Conservation (phyloP, 257 asterid species). For the Rauvolfia tetraphylla region DNA sequence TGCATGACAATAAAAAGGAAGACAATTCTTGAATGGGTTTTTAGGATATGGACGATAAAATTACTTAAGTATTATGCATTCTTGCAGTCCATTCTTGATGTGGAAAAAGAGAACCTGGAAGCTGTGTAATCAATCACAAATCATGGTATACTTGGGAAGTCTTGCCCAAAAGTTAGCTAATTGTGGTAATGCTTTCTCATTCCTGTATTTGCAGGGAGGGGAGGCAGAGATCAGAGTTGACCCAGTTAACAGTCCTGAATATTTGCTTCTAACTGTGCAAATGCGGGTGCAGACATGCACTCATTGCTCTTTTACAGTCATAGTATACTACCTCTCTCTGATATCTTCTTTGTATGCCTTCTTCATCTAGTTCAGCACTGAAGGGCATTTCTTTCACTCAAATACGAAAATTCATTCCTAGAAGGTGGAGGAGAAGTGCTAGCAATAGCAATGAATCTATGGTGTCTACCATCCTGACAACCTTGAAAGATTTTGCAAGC, state of each 20-base stretch:
- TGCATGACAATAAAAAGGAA: no score
- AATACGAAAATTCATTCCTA: not conserved
- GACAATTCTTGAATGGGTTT: not conserved
- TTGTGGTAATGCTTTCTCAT: not conserved
- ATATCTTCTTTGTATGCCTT: not conserved
- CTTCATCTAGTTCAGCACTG: not conserved
- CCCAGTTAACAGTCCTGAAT: not conserved
- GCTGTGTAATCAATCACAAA: not conserved
- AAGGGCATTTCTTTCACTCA: not conserved
- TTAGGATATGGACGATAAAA: no score
- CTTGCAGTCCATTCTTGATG: not conserved
- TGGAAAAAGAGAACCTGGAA: not conserved
- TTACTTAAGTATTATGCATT: not conserved
- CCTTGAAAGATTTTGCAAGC: not conserved
- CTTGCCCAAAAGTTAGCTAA: not conserved
- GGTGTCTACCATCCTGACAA: not conserved
- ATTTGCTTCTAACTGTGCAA: not conserved
- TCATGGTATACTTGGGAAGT: not conserved
- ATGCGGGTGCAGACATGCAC: not conserved
- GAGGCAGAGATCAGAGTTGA: not conserved
- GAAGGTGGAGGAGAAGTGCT: not conserved
- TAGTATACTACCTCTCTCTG: not conserved
- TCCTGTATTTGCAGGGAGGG: not conserved
- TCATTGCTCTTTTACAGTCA: not conserved
- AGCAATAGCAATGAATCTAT: not conserved